Base-by-base conservation (phyloP, 2,329 filamentous ascomycete species). In the Fusarium metavorans region DNA sequence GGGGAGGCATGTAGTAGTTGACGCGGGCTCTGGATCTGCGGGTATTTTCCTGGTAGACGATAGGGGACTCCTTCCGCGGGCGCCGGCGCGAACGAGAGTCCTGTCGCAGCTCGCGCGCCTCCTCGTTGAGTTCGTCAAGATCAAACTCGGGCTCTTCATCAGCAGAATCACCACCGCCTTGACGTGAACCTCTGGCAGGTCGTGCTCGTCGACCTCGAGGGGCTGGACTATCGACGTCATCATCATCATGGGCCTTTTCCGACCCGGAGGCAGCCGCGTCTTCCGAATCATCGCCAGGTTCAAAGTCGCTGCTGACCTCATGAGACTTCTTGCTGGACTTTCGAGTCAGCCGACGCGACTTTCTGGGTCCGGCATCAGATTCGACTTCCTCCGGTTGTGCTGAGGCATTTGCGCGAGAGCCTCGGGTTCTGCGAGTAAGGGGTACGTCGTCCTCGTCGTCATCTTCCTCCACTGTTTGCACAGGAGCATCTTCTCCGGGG, bases 1-100 rank as follows among this genome's bases (percentile, higher is more conserved):
- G 91, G 1, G 94, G 92, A 50, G 94, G 91, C 79, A 98, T 94
- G 67, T 93, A 93, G 82, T 98, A 98, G 81, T 98, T 94, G 34
- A 97, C 93, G 63, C 90, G 85, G 32, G 86, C 85, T 32, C 90
- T 88, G 45, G 88, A 86, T 54, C 88, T 87, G 64, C 87, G 87
- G 23, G 85, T 83, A 10, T 83, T 85, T 74, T 90, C 83, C 83
- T 93, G 87, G 79, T 93, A 89, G 59, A 90, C 83, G 75, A 93
- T 87, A 67, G 88, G 84, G 20, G 90, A 88, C 34, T 82, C 79
- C 75, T 90, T 85, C 74, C 89, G 78, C 70, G 86, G 83, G 74
- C 88, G 83, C 65, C 88, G 87, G 30, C 88, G 86, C 18, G 87
- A 84, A 39, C 86, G 85, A 8, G 89, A 90, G 66, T 87, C 87